Evolutionary conservation across 2,329 filamentous ascomycete species (phyloP), one percentile per base, ranked within the genome.

Genomic region (Cytospora chrysosperma): DNA sequence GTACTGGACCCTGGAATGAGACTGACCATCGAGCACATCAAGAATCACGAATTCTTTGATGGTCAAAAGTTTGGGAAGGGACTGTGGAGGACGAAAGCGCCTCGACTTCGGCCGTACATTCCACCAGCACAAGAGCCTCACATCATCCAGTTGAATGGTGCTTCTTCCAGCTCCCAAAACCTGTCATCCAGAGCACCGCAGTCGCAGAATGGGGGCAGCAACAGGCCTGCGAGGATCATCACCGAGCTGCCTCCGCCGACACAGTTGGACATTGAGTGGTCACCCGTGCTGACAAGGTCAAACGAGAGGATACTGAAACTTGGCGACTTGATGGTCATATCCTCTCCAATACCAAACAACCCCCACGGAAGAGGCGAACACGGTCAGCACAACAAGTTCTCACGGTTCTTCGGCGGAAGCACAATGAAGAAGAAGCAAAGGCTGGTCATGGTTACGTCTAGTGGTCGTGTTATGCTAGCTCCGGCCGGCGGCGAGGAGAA

Each of bases 241-340:
- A 98, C 95, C 1, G 95, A 99, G 75, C 82, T 99, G 12, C 93
- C 95, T 19, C 94, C 95, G n/a, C 95, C 95, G 0, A 97, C 91
- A 57, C 95, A 98, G 75, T 81, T 99, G 28, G 95, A 99, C 72
- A 96, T 99, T 63, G 95, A 99, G 76, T 99, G 95, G 95, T 97
- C 94, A 0, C 95, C 95, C 0, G 93, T 99, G 5, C 80, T 99
- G 61, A 97, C 91, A 12, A 88, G 89, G 71, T 89, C 87, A 65
- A 97, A 98, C 72, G 95, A 99, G 76, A 87, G 95, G 40, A 99
- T 99, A 69, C 76, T 99, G 67, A 97, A 96, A 75, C 81, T 99
- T 26, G 95, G 95, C 2, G 97, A 99, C 71, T 79, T 97, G 67
- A 85, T 93, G 75, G 93, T 99, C 9, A 82, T 91, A 47, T 90